Conservation (phyloP, 108 stramenopile genomes). For the Nannochloropsis salina region DNA sequence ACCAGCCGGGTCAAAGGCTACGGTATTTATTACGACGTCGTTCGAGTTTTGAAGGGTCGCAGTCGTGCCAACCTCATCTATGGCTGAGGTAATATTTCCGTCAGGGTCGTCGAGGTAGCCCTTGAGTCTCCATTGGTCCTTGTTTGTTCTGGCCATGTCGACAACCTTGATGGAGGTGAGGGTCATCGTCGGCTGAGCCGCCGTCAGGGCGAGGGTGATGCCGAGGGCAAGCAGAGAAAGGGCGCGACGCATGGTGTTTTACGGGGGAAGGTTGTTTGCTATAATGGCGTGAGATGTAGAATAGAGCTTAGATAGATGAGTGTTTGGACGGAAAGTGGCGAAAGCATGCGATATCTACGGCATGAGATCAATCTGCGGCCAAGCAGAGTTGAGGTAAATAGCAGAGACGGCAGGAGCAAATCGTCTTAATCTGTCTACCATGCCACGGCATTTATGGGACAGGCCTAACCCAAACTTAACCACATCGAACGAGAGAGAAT, state of each 20-base stretch:
- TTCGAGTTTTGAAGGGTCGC: neutral
- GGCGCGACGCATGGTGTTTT: too few relatives aligned
- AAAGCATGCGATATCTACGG: neutral
- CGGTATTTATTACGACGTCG: neutral
- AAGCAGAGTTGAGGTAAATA: too few relatives aligned
- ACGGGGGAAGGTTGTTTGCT: neutral
- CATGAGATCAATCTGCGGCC: too few relatives aligned
- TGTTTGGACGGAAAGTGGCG: neutral
- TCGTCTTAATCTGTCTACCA: too few relatives aligned
- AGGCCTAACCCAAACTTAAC: neutral
- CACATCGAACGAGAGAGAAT: neutral
- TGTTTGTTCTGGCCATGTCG: too few relatives aligned
- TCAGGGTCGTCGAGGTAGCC: neutral
- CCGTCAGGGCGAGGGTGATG: too few relatives aligned
- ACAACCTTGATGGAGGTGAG: too few relatives aligned
- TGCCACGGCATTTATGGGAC: too few relatives aligned
- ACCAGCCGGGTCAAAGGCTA: neutral
- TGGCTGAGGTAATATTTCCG: neutral
- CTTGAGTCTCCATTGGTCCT: too few relatives aligned
- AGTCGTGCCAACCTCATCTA: neutral
- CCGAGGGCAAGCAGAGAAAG: too few relatives aligned
- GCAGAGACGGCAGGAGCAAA: too few relatives aligned
- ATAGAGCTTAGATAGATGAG: neutral
- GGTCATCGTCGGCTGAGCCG: too few relatives aligned
- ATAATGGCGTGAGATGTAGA: neutral